Base-by-base conservation (phyloP, 2,329 filamentous ascomycete genomes). In the Exophiala alcalophila region DNA sequence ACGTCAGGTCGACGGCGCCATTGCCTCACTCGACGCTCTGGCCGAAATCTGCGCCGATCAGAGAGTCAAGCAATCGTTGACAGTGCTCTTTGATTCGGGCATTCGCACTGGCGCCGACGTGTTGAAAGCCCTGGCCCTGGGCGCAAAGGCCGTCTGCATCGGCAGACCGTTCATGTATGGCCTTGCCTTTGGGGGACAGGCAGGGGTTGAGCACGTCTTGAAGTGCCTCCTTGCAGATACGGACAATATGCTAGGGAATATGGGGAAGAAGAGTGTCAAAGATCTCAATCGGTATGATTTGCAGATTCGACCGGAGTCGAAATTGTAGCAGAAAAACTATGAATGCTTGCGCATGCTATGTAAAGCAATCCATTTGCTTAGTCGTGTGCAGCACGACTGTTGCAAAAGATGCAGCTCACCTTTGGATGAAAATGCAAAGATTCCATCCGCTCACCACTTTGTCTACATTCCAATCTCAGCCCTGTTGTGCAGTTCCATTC, bases 81-180 rank as follows among this genome's bases (percentile, higher is more conserved):
- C 67, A 1, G 62, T 76, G 2, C 61, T 76, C 6, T 76, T 77
- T 40, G 73, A 77, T 53, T 70, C 67, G 10, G 73, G 73, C 2
- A 63, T 76, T 28, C 62, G 72, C 9, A 69, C 66, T 4, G 73
- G 73, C 3, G 65, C 61, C 2, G 73, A 77, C 57, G 64, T 73
- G 23, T 62, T 73, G 35, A 77, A 77, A 49, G 73, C 73, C 5
- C 56, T 76, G 24, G 67, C 67, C 9, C 55, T 77, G 4, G 81
- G 78, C 2, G 80, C 77, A 1, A 73, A 77, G 52, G 74, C 68
- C 2, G 76, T 81, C 1, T 62, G 80, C 9, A 67, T 82, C 7
- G 77, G 76, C 2, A 61, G 78, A 40, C 77, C 78, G 4, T 75
- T 27, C 71, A 69, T 80, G 15, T 81, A 80, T 58, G 76, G 77